These are phyloP conservation scores for Backusella liffmaniae DNA, from an alignment of 192 early-diverging fungal species.

Conservation along the genomic window DNA sequence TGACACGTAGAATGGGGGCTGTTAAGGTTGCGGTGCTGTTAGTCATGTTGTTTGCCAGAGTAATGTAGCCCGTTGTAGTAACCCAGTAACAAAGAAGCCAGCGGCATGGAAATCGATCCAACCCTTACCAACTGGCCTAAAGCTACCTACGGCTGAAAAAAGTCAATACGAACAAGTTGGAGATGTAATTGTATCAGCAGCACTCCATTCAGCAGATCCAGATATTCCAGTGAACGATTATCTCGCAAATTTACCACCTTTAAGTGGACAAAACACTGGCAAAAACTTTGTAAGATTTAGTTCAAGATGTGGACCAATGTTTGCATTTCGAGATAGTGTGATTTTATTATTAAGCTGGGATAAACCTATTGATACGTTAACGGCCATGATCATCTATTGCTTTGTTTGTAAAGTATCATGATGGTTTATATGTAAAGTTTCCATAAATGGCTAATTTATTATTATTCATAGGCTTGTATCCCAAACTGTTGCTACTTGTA, in stretches of 20 bases:
- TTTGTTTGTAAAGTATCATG: slow-evolving; percentile 46
- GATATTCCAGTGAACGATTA: slow-evolving; percentile 44
- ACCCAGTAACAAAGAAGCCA: slow-evolving; percentile 3
- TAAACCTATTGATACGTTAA: slow-evolving; percentile 59
- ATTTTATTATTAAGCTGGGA: slow-evolving; percentile 70
- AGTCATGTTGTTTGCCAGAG: slow-evolving; percentile 44
- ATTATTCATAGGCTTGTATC: slow-evolving; percentile 29
- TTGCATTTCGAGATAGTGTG: slow-evolving; percentile 61
- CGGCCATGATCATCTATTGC: slow-evolving; percentile 50
- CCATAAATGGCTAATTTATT: not conserved
- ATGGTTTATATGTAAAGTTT: not conserved
- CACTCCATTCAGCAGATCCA: slow-evolving; percentile 41
- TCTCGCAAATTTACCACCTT: slow-evolving; percentile 28
- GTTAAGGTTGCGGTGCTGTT: slow-evolving; percentile 44
- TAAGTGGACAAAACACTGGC: slow-evolving; percentile 66
- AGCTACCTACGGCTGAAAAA: not conserved
- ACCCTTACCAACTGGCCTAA: not conserved
- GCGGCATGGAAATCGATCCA: not conserved
- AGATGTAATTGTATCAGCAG: slow-evolving; percentile 48
- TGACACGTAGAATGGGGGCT: not conserved
- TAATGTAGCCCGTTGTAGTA: slow-evolving; percentile 19
- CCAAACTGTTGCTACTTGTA: slow-evolving; percentile 31
- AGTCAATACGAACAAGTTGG: slow-evolving; percentile 17
- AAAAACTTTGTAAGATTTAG: slow-evolving; percentile 72
- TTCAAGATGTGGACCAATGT: slow-evolving; percentile 58